Evolutionary conservation across 352 stramenopile species (phyloP), one percentile per base, ranked within the genome.

Genomic region (Peronosclerospora sorghi): DNA sequence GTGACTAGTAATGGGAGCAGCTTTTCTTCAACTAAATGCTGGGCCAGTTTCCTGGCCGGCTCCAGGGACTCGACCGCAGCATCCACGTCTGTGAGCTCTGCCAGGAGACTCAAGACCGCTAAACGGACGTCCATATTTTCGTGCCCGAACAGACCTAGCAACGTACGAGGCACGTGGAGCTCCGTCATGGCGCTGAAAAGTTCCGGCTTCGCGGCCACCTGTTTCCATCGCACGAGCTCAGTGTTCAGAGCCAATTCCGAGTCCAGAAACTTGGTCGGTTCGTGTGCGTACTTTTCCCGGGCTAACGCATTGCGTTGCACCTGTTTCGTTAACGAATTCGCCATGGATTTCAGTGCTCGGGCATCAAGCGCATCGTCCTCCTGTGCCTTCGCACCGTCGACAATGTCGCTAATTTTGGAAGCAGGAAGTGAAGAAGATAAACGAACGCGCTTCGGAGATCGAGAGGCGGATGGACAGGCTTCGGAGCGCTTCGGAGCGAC

Each of bases 181-280:
- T 87, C 68, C 14, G 77, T 65, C 15, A 93, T 56, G 26, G 59
- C 57, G 17, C 44, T 32, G 29, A 69, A 68, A 5, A 87, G 62
- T 24, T 81, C 60, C 0, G 83, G 80, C 17, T 62, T 68, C 2
- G 80, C 73, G 2, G 70, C 77, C 8, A 88, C 58, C 27, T 65
- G 56, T 38, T 67, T 74, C 62, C 74, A 79, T 35, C 67, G 56
- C 40, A 53, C 46, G 13, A 87, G 39, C 43, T 86, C 72, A 14
- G 40, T 39, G 48, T 86, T 62, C 17, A 86, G 49, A 8, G 64
- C 67, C 24, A 94, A 45, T 55, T 95, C 83, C 23, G 75, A 91
- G 21, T 91, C 70, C 40, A 94, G 60, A 43, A 95, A 95, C 42
- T 85, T 88, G 19, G 51, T 50, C 1, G 83, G 81, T 13, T 87